A percentile compares a stretch with the other conserved stretches of the same genome.
These are phyloP conservation scores for Fragaria vesca DNA, from an alignment of 306 rosid genomes.

Conservation along the genomic window DNA sequence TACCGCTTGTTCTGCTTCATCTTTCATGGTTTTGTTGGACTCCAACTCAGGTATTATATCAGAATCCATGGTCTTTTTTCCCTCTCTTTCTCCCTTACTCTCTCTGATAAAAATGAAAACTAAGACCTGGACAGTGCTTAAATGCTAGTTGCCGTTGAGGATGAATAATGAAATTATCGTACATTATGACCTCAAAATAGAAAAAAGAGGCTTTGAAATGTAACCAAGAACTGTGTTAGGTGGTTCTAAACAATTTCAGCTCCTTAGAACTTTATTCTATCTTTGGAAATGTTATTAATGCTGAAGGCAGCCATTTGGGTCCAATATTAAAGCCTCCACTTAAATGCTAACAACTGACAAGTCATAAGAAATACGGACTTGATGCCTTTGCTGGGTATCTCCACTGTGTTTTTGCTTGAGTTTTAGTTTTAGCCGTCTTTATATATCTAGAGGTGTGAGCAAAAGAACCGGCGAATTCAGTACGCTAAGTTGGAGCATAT, in stretches of 20 bases:
- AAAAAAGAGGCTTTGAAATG: background rate
- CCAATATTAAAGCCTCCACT: background rate
- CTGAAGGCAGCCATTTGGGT: background rate
- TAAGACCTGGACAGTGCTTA: background rate
- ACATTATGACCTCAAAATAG: background rate
- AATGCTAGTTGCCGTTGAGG: background rate
- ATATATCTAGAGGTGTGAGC: background rate
- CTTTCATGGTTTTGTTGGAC: constrained; percentile 3
- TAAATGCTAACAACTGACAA: background rate
- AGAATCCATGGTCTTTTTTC: background rate
- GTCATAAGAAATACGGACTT: background rate
- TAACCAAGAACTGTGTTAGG: background rate
- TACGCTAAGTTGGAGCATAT: background rate
- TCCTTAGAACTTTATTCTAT: background rate
- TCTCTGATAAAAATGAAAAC: background rate
- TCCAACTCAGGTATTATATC: background rate
- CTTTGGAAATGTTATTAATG: background rate
- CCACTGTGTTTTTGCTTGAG: background rate
- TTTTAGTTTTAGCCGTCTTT: background rate
- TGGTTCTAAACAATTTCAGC: background rate
- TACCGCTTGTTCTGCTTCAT: background rate
- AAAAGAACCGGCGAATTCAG: background rate
- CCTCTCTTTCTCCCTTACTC: background rate
- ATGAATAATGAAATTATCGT: background rate
- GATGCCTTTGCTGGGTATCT: background rate